Evolutionary conservation across 768 basidiomycete species (phyloP), one percentile per base, ranked within the genome.

Genomic region (Lepiota venenata): DNA sequence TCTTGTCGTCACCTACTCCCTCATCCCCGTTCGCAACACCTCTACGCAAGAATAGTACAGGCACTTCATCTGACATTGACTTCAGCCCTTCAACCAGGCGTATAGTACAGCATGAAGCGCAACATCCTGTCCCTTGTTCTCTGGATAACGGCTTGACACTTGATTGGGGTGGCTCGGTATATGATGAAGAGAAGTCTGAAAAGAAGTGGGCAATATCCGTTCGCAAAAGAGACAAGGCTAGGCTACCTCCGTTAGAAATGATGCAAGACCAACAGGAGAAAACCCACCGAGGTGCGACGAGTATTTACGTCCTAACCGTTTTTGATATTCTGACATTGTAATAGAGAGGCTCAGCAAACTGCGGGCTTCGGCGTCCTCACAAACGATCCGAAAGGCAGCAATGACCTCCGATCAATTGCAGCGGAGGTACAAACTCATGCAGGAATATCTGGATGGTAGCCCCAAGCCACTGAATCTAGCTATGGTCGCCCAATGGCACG

Each of bases 61-160:
- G 64, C 56, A 63, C 67, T 11, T 44, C 68, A 11, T 71, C 77
- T 2, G 86, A 88, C 40, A 73, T 88, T 21, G 87, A 89, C 64
- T 89, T 87, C 63, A 82, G 85, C 60, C 87, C 87, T 20, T 82
- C 84, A 0, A 80, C 80, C 6, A 76, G 78, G 22, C 48, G 40
- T 11, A 16, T 60, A 69, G 61, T 68, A 14, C 56, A 62, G 10
- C 72, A 73, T 32, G 61, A 63, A 2, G 21, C 38, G 14, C 53
- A 47, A 6, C 87, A 89, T 61, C 89, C 89, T 11, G 79, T 91
- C 8, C 88, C 88, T 0, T 69, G 79, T 5, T 89, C 88, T 7
- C 74, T 77, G 5, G 80, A 90, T 63, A 83, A 85, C 52, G 89
- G 88, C 4, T 70, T 73, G 22, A 87, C 87, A 1, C 69, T 91